Evolutionary conservation across 176 grass and related monocot species (phyloP).

Genomic region (Raddia distichophylla): DNA sequence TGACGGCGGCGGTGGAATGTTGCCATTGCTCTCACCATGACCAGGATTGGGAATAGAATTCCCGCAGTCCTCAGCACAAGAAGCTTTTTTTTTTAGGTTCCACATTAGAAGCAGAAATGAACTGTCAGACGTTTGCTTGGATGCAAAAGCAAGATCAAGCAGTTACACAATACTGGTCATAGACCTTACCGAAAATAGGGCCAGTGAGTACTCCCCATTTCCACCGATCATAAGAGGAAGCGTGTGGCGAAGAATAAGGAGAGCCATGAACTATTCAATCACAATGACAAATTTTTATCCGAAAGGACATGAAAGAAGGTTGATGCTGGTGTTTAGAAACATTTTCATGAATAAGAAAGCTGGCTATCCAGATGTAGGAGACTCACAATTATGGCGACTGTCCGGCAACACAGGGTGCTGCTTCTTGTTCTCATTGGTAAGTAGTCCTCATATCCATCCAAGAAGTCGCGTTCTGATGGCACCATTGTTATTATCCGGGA

Average conservation of each 20-base stretch:
- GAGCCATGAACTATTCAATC: slow-evolving; percentile 73
- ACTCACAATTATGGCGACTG: slow-evolving; percentile 71
- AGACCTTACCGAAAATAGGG: slow-evolving; percentile 74
- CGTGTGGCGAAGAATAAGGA: slow-evolving; percentile 79
- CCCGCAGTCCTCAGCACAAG: slow-evolving; percentile 70
- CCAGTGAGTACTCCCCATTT: slow-evolving; percentile 71
- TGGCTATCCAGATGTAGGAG: background rate
- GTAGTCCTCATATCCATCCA: slow-evolving; percentile 60
- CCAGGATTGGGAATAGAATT: slow-evolving; percentile 70
- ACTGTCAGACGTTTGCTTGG: slow-evolving; percentile 12
- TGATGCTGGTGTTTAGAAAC: background rate
- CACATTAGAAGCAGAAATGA: slow-evolving; percentile 12
- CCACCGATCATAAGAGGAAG: slow-evolving; percentile 73
- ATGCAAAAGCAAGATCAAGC: background rate
- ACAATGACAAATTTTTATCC: slow-evolving; percentile 16
- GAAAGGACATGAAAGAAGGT: slow-evolving; percentile 10
- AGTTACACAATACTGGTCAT: background rate
- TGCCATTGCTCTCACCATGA: slow-evolving; percentile 68
- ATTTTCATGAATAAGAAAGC: background rate
- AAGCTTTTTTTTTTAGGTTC: slow-evolving; percentile 45
- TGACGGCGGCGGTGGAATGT: slow-evolving; percentile 63
- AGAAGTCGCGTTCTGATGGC: slow-evolving; percentile 56
- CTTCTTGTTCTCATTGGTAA: slow-evolving; percentile 53
- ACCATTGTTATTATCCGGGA: slow-evolving; percentile 80
- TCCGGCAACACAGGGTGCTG: slow-evolving; percentile 59